A percentile compares a stretch with the other conserved stretches of the same genome.
phyloP scores from a whole-genome alignment of 352 stramenopile genomes.

The Pythium phragmiticola region DNA sequence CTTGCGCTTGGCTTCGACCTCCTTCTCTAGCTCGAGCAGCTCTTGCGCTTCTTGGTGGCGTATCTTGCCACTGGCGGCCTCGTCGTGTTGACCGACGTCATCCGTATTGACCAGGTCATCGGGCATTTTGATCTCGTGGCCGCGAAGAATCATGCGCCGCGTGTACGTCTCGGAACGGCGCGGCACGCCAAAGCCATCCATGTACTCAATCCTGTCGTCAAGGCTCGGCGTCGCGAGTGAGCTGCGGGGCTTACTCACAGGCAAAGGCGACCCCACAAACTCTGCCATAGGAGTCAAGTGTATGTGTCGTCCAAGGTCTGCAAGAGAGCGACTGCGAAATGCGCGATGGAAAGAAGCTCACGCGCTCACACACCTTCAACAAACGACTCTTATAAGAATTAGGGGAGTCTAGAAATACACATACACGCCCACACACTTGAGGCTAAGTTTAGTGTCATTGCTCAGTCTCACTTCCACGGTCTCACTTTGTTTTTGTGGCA shows the following conservation, averaged over 20 bases:
- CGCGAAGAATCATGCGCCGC: slow-evolving; percentile 35
- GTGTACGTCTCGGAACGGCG: slow-evolving; percentile 34
- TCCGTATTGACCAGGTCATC: slow-evolving; percentile 23
- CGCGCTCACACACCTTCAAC: no score
- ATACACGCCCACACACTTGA: no score
- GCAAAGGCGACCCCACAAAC: background rate
- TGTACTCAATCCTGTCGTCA: slow-evolving; percentile 30
- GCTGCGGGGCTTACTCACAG: background rate
- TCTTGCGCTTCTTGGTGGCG: slow-evolving; percentile 7
- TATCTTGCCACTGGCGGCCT: slow-evolving; percentile 1
- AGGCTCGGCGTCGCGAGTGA: slow-evolving; percentile 8
- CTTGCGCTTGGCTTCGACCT: slow-evolving; percentile 18
- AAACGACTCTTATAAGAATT: no score
- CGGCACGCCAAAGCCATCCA: slow-evolving; percentile 32
- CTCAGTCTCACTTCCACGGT: no score
- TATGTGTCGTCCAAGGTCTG: no score
- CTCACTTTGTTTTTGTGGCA: no score
- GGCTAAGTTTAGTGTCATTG: no score
- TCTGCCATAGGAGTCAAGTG: background rate
- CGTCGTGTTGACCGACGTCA: slow-evolving; percentile 24
- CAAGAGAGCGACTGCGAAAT: no score
- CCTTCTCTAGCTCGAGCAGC: slow-evolving; percentile 1
- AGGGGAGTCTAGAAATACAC: no score
- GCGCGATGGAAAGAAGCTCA: no score
- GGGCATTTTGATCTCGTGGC: slow-evolving; percentile 38